Evolutionary conservation across 2,329 filamentous ascomycete species (phyloP), one percentile per base, ranked within the genome.

Genomic region (Colletotrichum lini): DNA sequence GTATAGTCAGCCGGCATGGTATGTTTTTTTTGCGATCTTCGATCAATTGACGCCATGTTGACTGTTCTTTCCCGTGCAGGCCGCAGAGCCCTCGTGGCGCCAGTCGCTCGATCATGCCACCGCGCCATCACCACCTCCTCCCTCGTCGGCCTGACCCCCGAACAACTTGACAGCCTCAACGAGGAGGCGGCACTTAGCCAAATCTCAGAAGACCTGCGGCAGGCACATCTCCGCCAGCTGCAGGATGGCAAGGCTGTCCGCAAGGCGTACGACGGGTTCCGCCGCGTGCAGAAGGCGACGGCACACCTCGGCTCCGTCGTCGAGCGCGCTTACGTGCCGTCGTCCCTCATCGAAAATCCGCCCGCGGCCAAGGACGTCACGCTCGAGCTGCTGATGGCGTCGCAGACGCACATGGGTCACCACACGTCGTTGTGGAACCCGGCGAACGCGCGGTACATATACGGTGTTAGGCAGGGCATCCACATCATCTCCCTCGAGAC

Each of bases 401-500:
- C 92, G 42, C 94, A 97, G 83, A 90, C 91, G 65, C 95, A 98
- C 83, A 91, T 98, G 81, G 96, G 96, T 73, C 96, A 99, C 84
- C 90, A 93, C 78, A 96, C 93, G 0, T 94, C 94, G 73, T 88
- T 95, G 60, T 99, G 96, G 96, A 97, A 99, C 83, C 95, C 96
- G 13, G 92, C 91, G 63, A 99, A 98, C 84, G 92, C 95, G 74
- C 90, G 93, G 75, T 98, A 98, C 84, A 98, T 99, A 80, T 95
- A 94, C 80, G 96, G 96, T 76, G 90, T 97, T 73, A 89, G 96
- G 54, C 89, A 96, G 75, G 94, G 93, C 18, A 92, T 97, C 72
- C 96, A 98, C 83, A 95, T 99, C 80, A 98, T 99, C 81, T 93
- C 92, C 12, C 91, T 98, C 4, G 96, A 99, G 80, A 88, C 91